Conservation (phyloP, 176 grass and related monocot species). For the Areca catechu region DNA sequence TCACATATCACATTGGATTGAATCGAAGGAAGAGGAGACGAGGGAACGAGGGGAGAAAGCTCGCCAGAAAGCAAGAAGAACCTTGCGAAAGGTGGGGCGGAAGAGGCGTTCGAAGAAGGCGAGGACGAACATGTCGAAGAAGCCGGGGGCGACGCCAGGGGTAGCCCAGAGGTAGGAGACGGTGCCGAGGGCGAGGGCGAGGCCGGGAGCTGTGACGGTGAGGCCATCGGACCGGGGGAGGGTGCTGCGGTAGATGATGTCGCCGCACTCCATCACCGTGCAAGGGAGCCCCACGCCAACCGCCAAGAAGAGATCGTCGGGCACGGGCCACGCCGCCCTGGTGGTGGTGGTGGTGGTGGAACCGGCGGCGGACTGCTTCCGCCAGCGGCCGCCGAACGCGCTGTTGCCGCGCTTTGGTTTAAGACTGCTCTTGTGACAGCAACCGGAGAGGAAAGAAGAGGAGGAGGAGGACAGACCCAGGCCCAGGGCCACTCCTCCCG, state of each 20-base stretch:
- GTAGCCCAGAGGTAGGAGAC: conserved; percentile 90
- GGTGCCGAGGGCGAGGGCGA: conserved; percentile 43
- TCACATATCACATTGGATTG: not conserved
- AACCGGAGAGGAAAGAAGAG: conserved; percentile 1
- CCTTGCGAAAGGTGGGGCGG: conserved; percentile 81
- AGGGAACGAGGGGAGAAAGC: not conserved
- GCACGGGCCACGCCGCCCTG: conserved; percentile 20
- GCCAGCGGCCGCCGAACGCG: no score
- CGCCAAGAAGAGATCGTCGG: conserved; percentile 60
- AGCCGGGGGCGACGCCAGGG: conserved; percentile 82
- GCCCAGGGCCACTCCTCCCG: conserved; percentile 14
- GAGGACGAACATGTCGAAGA: conserved; percentile 97
- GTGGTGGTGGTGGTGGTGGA: conserved; percentile 1
- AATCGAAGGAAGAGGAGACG: conserved; percentile 8
- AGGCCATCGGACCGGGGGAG: conserved; percentile 69
- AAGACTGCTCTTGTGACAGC: no score
- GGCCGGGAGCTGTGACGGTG: conserved; percentile 59
- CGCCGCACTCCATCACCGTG: conserved; percentile 92
- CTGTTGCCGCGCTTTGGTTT: no score
- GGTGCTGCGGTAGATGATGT: conserved; percentile 98
- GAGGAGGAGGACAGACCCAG: conserved; percentile 14
- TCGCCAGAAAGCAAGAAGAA: not conserved
- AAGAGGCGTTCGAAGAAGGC: conserved; percentile 68
- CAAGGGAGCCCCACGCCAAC: conserved; percentile 92
- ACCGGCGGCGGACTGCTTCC: not conserved